Percentiles rank a stretch among this genome's conserved stretches.
Conservation (phyloP, 768 basidiomycete genomes). For the Saitozyma sp. region DNA sequence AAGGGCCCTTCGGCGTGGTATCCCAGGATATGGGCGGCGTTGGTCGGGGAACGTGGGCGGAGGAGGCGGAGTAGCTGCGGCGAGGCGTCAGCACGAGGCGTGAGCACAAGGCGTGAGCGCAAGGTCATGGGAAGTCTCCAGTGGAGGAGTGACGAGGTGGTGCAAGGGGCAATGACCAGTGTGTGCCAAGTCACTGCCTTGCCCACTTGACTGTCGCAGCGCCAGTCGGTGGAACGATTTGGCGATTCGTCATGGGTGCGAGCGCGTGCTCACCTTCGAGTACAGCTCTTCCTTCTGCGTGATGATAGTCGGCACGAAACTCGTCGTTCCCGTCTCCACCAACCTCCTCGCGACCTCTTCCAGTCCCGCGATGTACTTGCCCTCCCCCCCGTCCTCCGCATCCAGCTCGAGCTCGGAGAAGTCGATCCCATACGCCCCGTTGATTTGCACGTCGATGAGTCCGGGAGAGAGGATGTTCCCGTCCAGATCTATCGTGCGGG, state of each 20-base stretch:
- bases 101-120: no score
- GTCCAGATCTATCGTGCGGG: constrained; percentile 61
- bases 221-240: no score
- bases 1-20: constrained; percentile 94
- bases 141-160: neutral
- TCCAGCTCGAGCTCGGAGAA: constrained; percentile 35
- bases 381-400: constrained; percentile 16
- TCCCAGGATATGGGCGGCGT: constrained; percentile 68
- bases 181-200: constrained; percentile 58
- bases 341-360: constrained; percentile 72
- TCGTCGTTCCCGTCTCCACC: constrained; percentile 83
- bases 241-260: constrained; percentile 22
- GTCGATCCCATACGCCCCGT: constrained; percentile 63
- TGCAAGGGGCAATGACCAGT: constrained; percentile 53
- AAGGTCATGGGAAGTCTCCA: neutral
- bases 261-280: constrained; percentile 18
- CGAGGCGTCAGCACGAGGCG: constrained; percentile 56
- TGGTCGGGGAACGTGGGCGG: constrained; percentile 64
- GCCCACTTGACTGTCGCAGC: constrained; percentile 44
- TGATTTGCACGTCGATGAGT: constrained; percentile 82
- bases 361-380: constrained; percentile 65
- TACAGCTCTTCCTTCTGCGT: constrained; percentile 21
- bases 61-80: constrained; percentile 65
- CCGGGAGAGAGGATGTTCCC: constrained; percentile 86
- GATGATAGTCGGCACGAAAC: constrained; percentile 60